phyloP scores from a whole-genome alignment of 805 yeast genomes.

The Saccharomycopsis microspora region DNA sequence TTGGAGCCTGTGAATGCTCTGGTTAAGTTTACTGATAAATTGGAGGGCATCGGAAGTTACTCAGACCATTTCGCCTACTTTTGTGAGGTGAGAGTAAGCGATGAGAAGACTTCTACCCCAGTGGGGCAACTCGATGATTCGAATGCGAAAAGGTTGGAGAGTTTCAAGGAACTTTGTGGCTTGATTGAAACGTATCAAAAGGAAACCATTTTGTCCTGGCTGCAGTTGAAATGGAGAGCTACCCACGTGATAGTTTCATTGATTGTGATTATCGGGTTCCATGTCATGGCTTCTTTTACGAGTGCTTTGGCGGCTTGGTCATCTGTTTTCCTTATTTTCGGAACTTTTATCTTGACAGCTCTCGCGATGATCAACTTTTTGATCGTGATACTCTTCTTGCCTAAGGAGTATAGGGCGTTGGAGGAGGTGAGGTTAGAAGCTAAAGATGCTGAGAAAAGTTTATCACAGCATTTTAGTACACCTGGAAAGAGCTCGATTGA shows the following conservation, averaged over 20 bases:
- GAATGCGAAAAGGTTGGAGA: constrained; percentile 1
- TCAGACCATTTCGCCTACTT: constrained; percentile 90
- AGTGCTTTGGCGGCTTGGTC: constrained; percentile 45
- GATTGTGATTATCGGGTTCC: constrained; percentile 37
- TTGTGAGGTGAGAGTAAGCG: constrained; percentile 23
- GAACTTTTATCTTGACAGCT: constrained; percentile 41
- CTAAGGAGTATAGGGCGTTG: constrained; percentile 69
- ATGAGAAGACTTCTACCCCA: constrained; percentile 2
- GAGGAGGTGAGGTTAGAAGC: constrained; percentile 68
- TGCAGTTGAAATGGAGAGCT: constrained; percentile 40
- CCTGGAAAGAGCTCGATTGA: too few species aligned
- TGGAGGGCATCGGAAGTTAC: constrained; percentile 61
- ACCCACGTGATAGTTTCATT: constrained; percentile 52
- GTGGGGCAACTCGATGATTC: neutral
- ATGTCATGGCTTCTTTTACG: constrained; percentile 49
- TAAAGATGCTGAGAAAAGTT: constrained; percentile 20
- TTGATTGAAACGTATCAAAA: constrained; percentile 37
- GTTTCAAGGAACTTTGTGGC: constrained; percentile 36
- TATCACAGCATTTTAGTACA: neutral
- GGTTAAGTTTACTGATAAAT: constrained; percentile 62
- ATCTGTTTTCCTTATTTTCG: constrained; percentile 52
- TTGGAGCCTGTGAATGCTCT: constrained; percentile 41
- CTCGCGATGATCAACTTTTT: constrained; percentile 69
- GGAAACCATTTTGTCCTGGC: constrained; percentile 44
- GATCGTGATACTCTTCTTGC: constrained; percentile 69